Conservation (phyloP, 73 alveolate species). For the Tetrahymena elliotti region DNA sequence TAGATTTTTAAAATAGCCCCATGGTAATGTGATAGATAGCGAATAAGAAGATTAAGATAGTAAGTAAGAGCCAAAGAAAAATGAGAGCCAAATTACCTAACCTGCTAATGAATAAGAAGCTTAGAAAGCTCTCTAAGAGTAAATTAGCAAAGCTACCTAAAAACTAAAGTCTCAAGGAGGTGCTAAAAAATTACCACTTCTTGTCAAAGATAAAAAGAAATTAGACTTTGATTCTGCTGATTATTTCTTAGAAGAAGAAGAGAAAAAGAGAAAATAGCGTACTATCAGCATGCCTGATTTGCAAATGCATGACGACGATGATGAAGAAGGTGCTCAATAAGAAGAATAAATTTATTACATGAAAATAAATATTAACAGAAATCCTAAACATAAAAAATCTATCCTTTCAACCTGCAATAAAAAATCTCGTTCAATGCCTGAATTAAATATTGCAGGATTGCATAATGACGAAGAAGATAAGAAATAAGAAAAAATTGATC, state of each 20-base stretch:
- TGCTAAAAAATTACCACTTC: background rate
- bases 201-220: background rate
- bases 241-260: background rate
- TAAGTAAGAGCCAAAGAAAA: background rate
- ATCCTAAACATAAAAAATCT: background rate
- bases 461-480: background rate
- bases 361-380: background rate
- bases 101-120: background rate
- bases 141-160: background rate
- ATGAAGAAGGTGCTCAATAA: background rate
- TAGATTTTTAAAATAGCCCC: background rate
- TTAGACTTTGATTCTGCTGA: background rate
- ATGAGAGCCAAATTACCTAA: background rate
- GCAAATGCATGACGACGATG: background rate
- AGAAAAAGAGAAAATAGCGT: background rate
- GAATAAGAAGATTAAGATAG: background rate
- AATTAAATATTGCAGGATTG: background rate
- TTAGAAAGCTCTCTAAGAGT: background rate
- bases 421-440: background rate
- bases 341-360: background rate
- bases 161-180: background rate
- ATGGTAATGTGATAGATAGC: background rate
- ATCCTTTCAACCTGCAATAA: background rate
- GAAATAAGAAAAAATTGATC: background rate
- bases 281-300: background rate